These are phyloP conservation scores for Dactylellina leptospora DNA, from an alignment of 2,329 filamentous ascomycete species.

Conservation along the genomic window DNA sequence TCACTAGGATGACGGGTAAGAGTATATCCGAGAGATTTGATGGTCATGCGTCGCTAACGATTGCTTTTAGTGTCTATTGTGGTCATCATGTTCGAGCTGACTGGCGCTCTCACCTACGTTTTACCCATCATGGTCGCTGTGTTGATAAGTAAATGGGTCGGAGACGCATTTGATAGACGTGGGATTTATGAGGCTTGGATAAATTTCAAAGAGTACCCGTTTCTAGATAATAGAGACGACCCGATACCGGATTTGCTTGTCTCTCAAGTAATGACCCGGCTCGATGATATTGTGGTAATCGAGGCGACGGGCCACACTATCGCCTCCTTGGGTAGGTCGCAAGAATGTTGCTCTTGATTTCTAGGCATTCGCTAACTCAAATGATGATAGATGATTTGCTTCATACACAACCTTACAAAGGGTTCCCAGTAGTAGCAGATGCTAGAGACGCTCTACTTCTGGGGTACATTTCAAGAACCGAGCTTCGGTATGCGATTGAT, in stretches of 20 bases:
- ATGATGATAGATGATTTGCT: constrained; percentile 66
- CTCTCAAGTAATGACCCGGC: constrained; percentile 88
- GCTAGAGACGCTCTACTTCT: constrained; percentile 79
- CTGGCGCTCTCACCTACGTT: constrained; percentile 92
- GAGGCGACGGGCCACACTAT: constrained; percentile 89
- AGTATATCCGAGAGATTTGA: background rate
- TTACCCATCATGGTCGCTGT: constrained; percentile 99
- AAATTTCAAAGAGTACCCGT: constrained; percentile 92
- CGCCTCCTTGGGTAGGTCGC: constrained; percentile 70
- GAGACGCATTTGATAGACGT: constrained; percentile 88
- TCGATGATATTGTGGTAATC: constrained; percentile 88
- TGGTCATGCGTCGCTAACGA: background rate
- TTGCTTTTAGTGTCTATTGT: constrained; percentile 78
- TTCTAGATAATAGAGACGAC: constrained; percentile 89
- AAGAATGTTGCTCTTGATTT: background rate
- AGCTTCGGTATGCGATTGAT: constrained; percentile 82
- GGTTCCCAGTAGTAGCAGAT: constrained; percentile 88
- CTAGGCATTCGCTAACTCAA: background rate
- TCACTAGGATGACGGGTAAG: constrained; percentile 81
- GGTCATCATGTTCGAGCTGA: constrained; percentile 99
- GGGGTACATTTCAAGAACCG: constrained; percentile 92
- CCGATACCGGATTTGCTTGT: constrained; percentile 83
- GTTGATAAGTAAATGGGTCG: constrained; percentile 98
- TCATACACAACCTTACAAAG: constrained; percentile 78
- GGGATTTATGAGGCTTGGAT: constrained; percentile 99